Conservation (phyloP, 495 filamentous ascomycete species). For the Neurospora sp. region DNA sequence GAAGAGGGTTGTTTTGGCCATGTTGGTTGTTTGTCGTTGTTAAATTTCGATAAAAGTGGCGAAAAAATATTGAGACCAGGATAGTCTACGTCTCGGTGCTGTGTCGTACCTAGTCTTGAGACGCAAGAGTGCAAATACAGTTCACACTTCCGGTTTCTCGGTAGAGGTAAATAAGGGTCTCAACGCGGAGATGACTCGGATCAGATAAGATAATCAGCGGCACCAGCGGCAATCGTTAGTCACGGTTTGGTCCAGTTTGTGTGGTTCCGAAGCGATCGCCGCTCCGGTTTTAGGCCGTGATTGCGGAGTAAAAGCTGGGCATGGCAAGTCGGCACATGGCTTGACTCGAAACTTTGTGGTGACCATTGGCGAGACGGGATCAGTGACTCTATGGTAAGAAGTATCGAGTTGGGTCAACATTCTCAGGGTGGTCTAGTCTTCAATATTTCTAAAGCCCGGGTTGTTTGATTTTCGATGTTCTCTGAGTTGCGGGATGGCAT, state of each 20-base stretch:
- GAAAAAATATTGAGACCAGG: too few relatives aligned
- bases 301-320: not conserved
- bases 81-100: not conserved
- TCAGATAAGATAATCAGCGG: not conserved
- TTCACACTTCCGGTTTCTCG: too few relatives aligned
- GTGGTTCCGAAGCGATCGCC: not conserved
- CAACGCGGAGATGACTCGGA: not conserved
- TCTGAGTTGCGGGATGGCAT: not conserved
- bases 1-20: conserved; percentile 20
- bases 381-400: not conserved
- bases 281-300: not conserved
- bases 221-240: not conserved
- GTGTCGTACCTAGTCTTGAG: not conserved
- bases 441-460: not conserved
- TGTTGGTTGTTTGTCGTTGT: not conserved
- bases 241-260: not conserved
- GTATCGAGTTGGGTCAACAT: not conserved
- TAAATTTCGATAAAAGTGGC: too few relatives aligned
- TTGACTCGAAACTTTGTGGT: not conserved
- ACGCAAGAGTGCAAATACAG: too few relatives aligned
- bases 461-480: not conserved
- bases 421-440: not conserved
- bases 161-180: not conserved
- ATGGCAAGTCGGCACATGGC: not conserved
- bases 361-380: not conserved